Evolutionary conservation across 306 rosid genomes (phyloP).

Genomic region (Pyrus pyrifolia): DNA sequence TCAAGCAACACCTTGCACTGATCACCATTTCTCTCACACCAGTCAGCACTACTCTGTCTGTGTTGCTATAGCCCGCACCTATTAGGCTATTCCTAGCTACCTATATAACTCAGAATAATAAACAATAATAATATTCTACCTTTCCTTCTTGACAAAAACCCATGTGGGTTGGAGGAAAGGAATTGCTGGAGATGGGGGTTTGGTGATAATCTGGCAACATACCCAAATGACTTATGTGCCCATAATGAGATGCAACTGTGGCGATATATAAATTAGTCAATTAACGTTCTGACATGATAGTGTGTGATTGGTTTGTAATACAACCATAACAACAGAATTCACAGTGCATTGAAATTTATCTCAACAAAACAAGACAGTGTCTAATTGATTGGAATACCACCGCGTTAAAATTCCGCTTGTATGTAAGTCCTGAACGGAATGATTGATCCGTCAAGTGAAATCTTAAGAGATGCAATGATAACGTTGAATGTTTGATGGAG

Average conservation of each 20-base stretch:
- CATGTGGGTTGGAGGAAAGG: not conserved
- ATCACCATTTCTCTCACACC: slow-evolving; percentile 17
- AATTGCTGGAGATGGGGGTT: not conserved
- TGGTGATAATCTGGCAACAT: not conserved
- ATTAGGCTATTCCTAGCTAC: not conserved
- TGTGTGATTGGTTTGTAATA: not conserved
- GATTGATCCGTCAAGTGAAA: not conserved
- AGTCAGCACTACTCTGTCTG: no score
- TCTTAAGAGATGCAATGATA: no score
- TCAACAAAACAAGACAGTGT: no score
- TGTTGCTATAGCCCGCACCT: not conserved
- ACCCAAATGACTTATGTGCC: not conserved
- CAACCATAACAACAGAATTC: not conserved
- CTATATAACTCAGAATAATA: not conserved
- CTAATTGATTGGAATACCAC: no score
- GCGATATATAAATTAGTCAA: no score
- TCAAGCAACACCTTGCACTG: slow-evolving; percentile 27
- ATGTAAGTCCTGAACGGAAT: not conserved
- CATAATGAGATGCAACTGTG: not conserved
- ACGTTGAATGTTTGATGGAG: not conserved
- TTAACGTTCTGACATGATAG: not conserved
- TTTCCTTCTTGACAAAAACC: not conserved
- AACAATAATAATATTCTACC: not conserved
- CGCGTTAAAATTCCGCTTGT: no score
- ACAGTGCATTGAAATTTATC: rapidly evolving